Conservation (phyloP, 495 filamentous ascomycete species). For the Neurospora sp. region DNA sequence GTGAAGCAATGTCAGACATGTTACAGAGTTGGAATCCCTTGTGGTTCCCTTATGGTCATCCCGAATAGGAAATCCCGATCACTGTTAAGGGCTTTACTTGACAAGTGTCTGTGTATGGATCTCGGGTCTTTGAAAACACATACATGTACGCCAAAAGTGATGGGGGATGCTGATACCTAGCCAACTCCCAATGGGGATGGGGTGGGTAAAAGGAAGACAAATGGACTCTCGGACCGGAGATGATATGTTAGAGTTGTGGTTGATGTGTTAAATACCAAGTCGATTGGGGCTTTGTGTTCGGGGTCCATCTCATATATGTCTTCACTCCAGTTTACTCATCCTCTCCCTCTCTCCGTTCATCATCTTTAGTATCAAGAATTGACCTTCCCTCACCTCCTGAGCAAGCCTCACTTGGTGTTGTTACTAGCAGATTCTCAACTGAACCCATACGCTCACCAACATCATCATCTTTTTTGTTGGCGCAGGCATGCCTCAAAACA, state of each 20-base stretch:
- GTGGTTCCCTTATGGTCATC: background rate
- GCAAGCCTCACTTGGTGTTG: background rate
- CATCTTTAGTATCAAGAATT: background rate
- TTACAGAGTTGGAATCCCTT: background rate
- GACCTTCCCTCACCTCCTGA: background rate
- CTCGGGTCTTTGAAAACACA: background rate
- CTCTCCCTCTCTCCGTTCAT: background rate
- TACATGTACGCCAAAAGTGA: background rate
- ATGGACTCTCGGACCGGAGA: background rate
- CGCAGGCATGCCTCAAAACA: constrained; percentile 16
- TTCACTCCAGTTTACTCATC: background rate
- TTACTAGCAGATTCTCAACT: constrained; percentile 7
- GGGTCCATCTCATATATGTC: background rate
- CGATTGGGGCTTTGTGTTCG: background rate
- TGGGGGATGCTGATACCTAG: background rate
- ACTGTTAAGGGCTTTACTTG: background rate
- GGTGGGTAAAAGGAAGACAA: constrained; percentile 9
- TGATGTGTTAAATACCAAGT: background rate
- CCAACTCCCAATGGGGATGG: background rate
- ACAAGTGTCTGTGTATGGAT: too few relatives aligned
- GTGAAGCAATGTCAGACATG: background rate
- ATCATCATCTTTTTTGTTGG: background rate
- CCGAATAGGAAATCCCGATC: background rate
- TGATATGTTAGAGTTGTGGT: constrained; percentile 1
- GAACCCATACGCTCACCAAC: constrained; percentile 5